Percentiles rank a stretch among this genome's conserved stretches.
These are phyloP conservation scores for Fusarium coicis DNA, from an alignment of 2,329 filamentous ascomycete species.

Conservation along the genomic window DNA sequence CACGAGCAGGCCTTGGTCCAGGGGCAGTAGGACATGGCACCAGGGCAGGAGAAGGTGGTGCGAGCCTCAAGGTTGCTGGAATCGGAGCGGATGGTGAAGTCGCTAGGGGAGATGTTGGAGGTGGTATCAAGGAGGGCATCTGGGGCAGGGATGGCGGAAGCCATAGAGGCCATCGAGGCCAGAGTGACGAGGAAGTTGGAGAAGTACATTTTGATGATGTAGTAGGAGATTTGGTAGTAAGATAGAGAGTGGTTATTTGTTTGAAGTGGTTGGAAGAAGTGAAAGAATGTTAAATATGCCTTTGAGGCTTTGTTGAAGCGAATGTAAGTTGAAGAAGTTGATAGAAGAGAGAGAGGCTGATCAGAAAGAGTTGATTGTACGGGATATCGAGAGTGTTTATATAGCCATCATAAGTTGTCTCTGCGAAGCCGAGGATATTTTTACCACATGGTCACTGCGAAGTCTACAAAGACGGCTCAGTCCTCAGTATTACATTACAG, in stretches of 20 bases:
- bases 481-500: background rate
- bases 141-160: conserved; percentile 36
- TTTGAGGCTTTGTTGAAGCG: conserved; percentile 21
- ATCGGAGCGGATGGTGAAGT: conserved; percentile 28
- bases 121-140: conserved; percentile 48
- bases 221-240: conserved; percentile 3
- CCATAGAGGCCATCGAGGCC: conserved; percentile 44
- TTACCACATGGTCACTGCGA: background rate
- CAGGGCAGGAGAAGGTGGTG: conserved; percentile 48
- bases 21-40: conserved; percentile 50
- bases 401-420: conserved; percentile 4
- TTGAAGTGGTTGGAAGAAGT: background rate
- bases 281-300: conserved; percentile 14
- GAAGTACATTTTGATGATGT: conserved; percentile 46
- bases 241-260: conserved; percentile 2
- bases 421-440: background rate
- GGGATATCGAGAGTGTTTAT: conserved; percentile 23
- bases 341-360: conserved; percentile 14
- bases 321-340: conserved; percentile 29
- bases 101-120: conserved; percentile 24
- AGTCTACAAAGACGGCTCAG: conserved; percentile 2
- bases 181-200: conserved; percentile 40
- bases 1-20: conserved; percentile 57
- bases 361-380: conserved; percentile 15
- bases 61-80: conserved; percentile 37